phyloP scores from a whole-genome alignment of 139 green algal species.

The Desmodesmus armatus region DNA sequence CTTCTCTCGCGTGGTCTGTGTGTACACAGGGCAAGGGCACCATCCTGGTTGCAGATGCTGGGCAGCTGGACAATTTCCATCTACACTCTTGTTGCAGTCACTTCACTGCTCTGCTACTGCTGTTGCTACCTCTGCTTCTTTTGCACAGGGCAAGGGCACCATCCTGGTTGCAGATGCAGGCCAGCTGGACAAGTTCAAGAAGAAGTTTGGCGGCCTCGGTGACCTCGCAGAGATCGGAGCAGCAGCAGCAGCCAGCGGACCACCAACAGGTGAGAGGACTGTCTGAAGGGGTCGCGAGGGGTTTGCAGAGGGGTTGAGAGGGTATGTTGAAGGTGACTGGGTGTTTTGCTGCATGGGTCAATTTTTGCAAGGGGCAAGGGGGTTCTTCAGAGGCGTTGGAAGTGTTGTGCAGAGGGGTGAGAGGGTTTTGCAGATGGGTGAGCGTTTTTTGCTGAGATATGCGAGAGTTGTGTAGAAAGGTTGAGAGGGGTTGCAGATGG shows the following conservation, averaged over 20 bases:
- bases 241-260: slow-evolving; percentile 8
- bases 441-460: no score
- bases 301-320: not conserved
- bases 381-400: no score
- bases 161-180: slow-evolving; percentile 85
- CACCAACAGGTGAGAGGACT: not conserved
- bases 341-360: no score
- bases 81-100: not conserved
- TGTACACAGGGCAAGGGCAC: slow-evolving; percentile 30
- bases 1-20: no score
- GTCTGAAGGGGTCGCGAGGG: not conserved
- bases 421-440: no score
- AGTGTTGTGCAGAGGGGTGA: no score
- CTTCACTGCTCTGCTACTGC: not conserved
- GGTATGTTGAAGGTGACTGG: no score
- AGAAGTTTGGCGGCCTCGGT: slow-evolving; percentile 75
- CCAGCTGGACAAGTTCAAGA: slow-evolving; percentile 92
- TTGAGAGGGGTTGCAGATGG: no score
- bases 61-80: slow-evolving; percentile 93
- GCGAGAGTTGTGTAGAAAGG: no score
- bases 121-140: not conserved
- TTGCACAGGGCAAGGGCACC: slow-evolving; percentile 29
- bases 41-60: slow-evolving; percentile 85
- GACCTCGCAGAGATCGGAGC: slow-evolving; percentile 35
- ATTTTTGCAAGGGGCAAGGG: no score